Evolutionary conservation across 331 rosid genomes (phyloP).

Genomic region (Ulmus americana): DNA sequence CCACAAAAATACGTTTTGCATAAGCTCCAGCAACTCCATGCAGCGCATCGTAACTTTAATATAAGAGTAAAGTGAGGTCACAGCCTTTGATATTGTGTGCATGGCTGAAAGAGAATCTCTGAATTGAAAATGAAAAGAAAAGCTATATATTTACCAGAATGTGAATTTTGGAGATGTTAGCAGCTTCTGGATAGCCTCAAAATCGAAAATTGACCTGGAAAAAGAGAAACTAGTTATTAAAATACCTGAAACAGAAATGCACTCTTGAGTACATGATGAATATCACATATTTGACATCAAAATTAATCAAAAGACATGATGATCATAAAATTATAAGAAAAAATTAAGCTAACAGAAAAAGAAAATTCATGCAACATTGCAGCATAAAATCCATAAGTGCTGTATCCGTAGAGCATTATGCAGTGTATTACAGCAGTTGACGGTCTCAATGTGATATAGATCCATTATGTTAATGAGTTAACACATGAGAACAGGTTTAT

Average conservation of each 20-base stretch:
- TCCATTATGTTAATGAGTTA: background rate
- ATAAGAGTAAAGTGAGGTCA: constrained; percentile 17
- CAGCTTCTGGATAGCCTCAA: constrained; percentile 62
- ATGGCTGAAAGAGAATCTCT: background rate
- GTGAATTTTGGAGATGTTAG: constrained; percentile 76
- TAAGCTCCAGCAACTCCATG: constrained; percentile 98
- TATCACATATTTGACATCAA: background rate
- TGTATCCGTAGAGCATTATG: background rate
- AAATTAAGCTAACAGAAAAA: background rate
- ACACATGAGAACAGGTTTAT: background rate
- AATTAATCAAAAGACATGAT: background rate
- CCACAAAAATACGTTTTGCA: constrained; percentile 87
- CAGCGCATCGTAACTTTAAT: constrained; percentile 67
- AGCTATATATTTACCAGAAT: constrained; percentile 60
- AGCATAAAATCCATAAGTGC: constrained; percentile 1
- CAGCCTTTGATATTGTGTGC: background rate
- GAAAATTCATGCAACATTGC: background rate
- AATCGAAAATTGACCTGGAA: constrained; percentile 90
- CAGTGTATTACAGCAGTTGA: background rate
- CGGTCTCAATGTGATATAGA: background rate
- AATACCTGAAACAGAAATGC: constrained; percentile 5
- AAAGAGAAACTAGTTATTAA: constrained; percentile 10
- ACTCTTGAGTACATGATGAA: constrained; percentile 2
- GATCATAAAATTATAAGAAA: background rate
- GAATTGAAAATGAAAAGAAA: constrained; percentile 18